Percentiles rank a stretch among this genome's conserved stretches.
These are phyloP conservation scores for Talaromyces sp. DNA, from an alignment of 2,329 filamentous ascomycete genomes.

Conservation along the genomic window DNA sequence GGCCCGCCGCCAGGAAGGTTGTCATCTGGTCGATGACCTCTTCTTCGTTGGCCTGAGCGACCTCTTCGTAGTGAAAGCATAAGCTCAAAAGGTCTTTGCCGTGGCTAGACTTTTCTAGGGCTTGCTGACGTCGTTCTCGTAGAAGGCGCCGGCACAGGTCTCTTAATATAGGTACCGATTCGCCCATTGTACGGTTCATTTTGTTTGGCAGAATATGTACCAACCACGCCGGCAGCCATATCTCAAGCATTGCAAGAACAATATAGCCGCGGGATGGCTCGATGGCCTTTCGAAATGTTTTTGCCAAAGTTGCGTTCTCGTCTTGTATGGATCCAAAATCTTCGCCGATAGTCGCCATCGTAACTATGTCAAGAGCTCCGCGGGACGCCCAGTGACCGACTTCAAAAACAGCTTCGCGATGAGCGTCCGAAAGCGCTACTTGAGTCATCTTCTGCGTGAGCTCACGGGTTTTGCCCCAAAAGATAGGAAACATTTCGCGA, in stretches of 20 bases:
- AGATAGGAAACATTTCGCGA: constrained; percentile 71
- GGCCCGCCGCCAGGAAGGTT: constrained; percentile 16
- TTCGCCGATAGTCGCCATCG: constrained; percentile 61
- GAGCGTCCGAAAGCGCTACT: neutral
- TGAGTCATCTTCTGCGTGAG: neutral
- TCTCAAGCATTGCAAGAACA: constrained; percentile 3
- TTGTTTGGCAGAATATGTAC: neutral
- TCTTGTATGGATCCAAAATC: constrained; percentile 63
- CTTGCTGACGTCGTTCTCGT: neutral
- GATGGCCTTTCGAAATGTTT: neutral
- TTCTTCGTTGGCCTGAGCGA: neutral
- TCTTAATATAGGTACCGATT: neutral
- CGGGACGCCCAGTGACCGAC: constrained; percentile 60
- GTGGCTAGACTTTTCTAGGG: neutral
- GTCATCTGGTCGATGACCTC: constrained; percentile 7
- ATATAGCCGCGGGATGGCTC: constrained; percentile 1
- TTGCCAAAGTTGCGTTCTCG: constrained; percentile 54
- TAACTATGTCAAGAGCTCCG: constrained; percentile 69
- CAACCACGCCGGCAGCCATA: constrained; percentile 5
- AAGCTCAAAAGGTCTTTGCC: constrained; percentile 7
- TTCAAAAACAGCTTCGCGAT: constrained; percentile 49
- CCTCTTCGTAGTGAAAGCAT: constrained; percentile 8
- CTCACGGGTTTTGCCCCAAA: constrained; percentile 61
- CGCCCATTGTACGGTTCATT: neutral
- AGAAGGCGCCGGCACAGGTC: neutral